These are phyloP conservation scores for Botrytis fabae DNA, from an alignment of 2,329 filamentous ascomycete genomes.

Conservation along the genomic window DNA sequence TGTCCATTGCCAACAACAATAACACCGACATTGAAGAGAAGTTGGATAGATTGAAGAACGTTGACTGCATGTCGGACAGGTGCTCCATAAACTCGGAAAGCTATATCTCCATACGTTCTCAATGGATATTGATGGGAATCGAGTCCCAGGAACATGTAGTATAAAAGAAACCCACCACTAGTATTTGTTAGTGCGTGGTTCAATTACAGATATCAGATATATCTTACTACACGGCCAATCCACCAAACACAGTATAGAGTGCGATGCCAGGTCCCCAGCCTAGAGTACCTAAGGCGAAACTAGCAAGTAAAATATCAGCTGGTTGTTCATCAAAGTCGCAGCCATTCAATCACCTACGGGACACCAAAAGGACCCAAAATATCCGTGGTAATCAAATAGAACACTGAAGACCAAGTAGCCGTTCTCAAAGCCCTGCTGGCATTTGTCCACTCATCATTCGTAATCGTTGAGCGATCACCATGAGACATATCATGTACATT, in stretches of 20 bases:
- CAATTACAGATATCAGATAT: no score
- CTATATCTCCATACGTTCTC: slow-evolving; percentile 31
- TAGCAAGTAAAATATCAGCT: neutral
- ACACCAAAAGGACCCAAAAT: slow-evolving; percentile 26
- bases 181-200: neutral
- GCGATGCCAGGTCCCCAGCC: slow-evolving; percentile 27
- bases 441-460: slow-evolving; percentile 48
- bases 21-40: slow-evolving; percentile 21
- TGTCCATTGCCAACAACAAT: slow-evolving; percentile 8
- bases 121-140: slow-evolving; percentile 32
- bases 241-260: slow-evolving; percentile 30
- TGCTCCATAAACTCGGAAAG: slow-evolving; percentile 29
- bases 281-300: slow-evolving; percentile 23
- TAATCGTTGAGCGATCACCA: slow-evolving; percentile 26
- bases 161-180: slow-evolving; percentile 28
- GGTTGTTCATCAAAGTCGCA: neutral
- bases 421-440: slow-evolving; percentile 49
- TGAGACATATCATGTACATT: slow-evolving; percentile 2
- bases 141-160: slow-evolving; percentile 30
- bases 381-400: slow-evolving; percentile 36
- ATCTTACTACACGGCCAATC: slow-evolving; percentile 19
- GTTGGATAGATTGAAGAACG: slow-evolving; percentile 27
- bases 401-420: slow-evolving; percentile 48
- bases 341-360: slow-evolving; percentile 22
- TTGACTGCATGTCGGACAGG: slow-evolving; percentile 30